A percentile compares a stretch with the other conserved stretches of the same genome.
phyloP scores from a whole-genome alignment of 2,329 filamentous ascomycete genomes.

The Xylariaceae sp. region DNA sequence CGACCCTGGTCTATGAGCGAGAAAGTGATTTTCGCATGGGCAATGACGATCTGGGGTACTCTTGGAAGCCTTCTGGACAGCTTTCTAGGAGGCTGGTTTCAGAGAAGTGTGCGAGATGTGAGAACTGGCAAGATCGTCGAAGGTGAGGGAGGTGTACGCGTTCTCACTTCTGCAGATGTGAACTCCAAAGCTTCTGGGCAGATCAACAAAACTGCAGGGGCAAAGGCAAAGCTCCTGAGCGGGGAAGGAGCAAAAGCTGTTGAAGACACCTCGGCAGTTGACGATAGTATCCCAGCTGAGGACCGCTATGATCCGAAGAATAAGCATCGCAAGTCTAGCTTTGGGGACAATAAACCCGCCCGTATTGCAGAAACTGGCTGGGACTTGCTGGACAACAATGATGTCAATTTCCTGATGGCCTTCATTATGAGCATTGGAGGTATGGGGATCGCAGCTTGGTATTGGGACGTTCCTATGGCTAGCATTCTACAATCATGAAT shows the following conservation, averaged over 20 bases:
- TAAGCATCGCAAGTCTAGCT: constrained; percentile 58
- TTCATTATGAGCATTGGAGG: constrained; percentile 78
- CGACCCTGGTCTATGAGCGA: constrained; percentile 56
- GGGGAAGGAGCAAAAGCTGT: constrained; percentile 54
- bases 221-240: constrained; percentile 51
- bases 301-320: constrained; percentile 57
- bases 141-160: constrained; percentile 74
- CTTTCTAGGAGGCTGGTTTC: constrained; percentile 81
- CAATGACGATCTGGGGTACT: constrained; percentile 74
- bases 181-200: constrained; percentile 36
- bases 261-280: constrained; percentile 46
- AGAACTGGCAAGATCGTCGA: constrained; percentile 88
- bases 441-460: constrained; percentile 70
- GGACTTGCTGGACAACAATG: constrained; percentile 91
- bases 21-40: constrained; percentile 56
- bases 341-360: constrained; percentile 64
- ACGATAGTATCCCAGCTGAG: constrained; percentile 45
- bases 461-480: constrained; percentile 63
- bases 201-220: constrained; percentile 45
- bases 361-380: constrained; percentile 68
- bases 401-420: constrained; percentile 94
- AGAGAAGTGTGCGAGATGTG: constrained; percentile 85
- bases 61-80: constrained; percentile 87
- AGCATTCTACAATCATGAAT: constrained; percentile 46
- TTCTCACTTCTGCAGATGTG: constrained; percentile 52